Evolutionary conservation across 2,329 filamentous ascomycete species (phyloP).

Genomic region (Colletotrichum liaoningense): DNA sequence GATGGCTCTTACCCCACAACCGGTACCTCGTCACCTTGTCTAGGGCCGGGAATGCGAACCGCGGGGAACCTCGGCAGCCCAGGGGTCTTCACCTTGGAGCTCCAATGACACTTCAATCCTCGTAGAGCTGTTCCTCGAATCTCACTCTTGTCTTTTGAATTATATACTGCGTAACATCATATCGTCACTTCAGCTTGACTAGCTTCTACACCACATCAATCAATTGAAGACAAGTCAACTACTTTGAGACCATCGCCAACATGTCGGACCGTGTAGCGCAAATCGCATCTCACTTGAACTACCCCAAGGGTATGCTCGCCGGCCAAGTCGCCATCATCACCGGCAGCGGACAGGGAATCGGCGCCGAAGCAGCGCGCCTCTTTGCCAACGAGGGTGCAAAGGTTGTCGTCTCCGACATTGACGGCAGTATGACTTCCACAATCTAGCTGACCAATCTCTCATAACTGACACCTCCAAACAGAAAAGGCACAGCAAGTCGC

Average conservation of each 20-base stretch:
- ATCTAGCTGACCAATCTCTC: not conserved
- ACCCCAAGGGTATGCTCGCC: conserved; percentile 80
- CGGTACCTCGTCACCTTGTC: not conserved
- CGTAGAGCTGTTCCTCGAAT: not conserved
- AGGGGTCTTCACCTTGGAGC: conserved; percentile 5
- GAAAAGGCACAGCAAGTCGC: conserved; percentile 78
- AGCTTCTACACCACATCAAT: not conserved
- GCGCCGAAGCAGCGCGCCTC: conserved; percentile 82
- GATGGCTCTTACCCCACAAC: conserved; percentile 24
- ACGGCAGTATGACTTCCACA: conserved; percentile 62
- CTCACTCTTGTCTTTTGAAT: not conserved
- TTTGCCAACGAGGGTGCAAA: conserved; percentile 91
- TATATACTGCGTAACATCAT: not conserved
- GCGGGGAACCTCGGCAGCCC: conserved; percentile 38
- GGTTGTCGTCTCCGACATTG: conserved; percentile 87
- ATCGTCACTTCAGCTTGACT: not conserved
- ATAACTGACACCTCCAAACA: conserved; percentile 44
- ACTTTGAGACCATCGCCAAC: conserved; percentile 7
- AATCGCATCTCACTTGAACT: conserved; percentile 84
- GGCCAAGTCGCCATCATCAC: conserved; percentile 91
- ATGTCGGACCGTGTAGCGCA: conserved; percentile 74
- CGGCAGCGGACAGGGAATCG: conserved; percentile 87
- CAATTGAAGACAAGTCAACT: not conserved
- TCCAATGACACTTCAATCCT: not conserved
- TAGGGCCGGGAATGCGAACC: conserved; percentile 18